Conservation (phyloP, 139 green algal genomes). For the Microglena sp. region DNA sequence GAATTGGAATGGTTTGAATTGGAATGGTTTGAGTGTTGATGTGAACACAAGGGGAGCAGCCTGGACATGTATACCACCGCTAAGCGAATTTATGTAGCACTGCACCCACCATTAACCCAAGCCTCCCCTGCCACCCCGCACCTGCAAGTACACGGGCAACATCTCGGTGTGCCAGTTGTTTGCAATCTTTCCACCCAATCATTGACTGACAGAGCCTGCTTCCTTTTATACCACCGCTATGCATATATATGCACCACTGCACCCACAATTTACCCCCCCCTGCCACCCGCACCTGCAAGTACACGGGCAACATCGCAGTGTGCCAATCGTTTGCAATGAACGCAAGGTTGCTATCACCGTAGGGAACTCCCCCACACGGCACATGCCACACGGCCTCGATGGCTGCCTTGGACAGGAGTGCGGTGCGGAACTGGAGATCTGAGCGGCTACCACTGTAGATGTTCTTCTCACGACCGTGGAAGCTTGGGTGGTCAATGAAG, state of each 20-base stretch:
- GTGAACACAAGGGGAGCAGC: too few species aligned
- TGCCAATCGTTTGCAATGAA: conserved; percentile 96
- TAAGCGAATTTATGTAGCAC: too few species aligned
- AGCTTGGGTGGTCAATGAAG: conserved; percentile 86
- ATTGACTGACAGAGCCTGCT: conserved; percentile 79
- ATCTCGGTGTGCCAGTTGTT: conserved; percentile 93
- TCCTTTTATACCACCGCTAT: conserved; percentile 66
- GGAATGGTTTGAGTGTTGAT: too few species aligned
- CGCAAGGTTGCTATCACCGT: conserved; percentile 78
- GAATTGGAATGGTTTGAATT: too few species aligned
- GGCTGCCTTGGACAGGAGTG: conserved; percentile 62
- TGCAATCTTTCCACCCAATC: too few species aligned
- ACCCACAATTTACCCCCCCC: background rate
- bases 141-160: conserved; percentile 84
- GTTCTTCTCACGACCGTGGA: conserved; percentile 47
- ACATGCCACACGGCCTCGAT: conserved; percentile 64
- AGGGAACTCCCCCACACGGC: conserved; percentile 65
- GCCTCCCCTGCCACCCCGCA: conserved; percentile 11
- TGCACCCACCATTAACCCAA: too few species aligned
- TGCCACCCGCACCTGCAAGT: conserved; percentile 59
- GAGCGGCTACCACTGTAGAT: conserved; percentile 70
- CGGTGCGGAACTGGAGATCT: conserved; percentile 63
- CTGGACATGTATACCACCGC: too few species aligned
- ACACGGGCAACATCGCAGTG: conserved; percentile 79
- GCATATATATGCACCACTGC: too few species aligned